Base-by-base conservation (phyloP, 2,329 filamentous ascomycete genomes). In the Apiospora koreana region DNA sequence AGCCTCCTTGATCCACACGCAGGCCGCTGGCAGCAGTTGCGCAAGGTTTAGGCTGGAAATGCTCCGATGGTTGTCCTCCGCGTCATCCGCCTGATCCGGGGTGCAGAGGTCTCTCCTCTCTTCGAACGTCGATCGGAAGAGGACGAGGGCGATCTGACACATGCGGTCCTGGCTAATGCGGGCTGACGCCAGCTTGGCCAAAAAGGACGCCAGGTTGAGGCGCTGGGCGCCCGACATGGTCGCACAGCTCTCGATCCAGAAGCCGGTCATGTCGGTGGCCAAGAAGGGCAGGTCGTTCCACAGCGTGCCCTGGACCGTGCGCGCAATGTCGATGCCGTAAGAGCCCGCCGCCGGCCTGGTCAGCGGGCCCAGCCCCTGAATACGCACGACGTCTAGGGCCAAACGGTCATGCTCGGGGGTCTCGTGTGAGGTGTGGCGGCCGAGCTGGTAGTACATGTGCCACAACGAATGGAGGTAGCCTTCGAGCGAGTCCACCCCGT, bases 281-380 rank as follows among this genome's bases (percentile, higher is more conserved):
- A 65, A 18, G 35, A 65, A 65, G n/a, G 62, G 62, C 62, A 65
- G 35, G 62, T 65, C 62, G 62, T 65, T 65, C 62, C 62, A 65
- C 21, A 65, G 35, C 21, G 35, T 43, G 62, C 62, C 62, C 14
- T 65, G 31, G 62, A 65, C 62, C 5, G 62, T 65, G 31, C 62
- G 31, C 35, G 62, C 62, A 43, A 65, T 65, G 35, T 65, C 62
- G 28, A 65, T 43, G 6, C 62, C 35, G 35, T 10, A 28, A 4
- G 14, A 3, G 10, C 62, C 38, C 31, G 35, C 2, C 18, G 18
- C 62, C 35, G 62, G 62, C n/a, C 62, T 4, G 12, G 62, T 65
- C 62, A 65, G 21, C n/a, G 62, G 62, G 35, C 62, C 62, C 9
- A 65, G 35, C 35, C 62, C 62, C 12, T 65, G 62, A n/a, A 65